These are phyloP conservation scores for Starmerella bombicola DNA, from an alignment of 805 yeast genomes.

Conservation along the genomic window DNA sequence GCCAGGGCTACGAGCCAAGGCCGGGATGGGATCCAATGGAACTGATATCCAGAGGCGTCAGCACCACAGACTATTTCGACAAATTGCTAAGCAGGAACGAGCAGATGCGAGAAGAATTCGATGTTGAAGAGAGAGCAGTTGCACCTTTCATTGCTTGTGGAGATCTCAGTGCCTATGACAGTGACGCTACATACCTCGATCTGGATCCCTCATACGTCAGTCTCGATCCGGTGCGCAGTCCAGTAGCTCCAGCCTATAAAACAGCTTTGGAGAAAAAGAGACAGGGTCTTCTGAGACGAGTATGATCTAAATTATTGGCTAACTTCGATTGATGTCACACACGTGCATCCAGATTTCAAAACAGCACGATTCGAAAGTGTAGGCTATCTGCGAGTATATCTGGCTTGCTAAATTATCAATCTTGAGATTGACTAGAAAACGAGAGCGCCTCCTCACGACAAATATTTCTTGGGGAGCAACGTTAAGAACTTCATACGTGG, in stretches of 20 bases:
- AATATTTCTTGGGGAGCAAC: no score
- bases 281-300: constrained; percentile 37
- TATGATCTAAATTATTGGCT: no score
- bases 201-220: constrained; percentile 35
- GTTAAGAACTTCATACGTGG: no score
- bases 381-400: no score
- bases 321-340: no score
- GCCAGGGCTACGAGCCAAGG: constrained; percentile 76
- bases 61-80: constrained; percentile 76
- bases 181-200: constrained; percentile 79
- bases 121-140: constrained; percentile 50
- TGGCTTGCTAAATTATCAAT: no score
- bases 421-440: no score
- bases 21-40: constrained; percentile 62
- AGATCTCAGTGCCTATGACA: constrained; percentile 72
- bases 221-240: constrained; percentile 85
- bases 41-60: constrained; percentile 25
- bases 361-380: no score
- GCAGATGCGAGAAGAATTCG: constrained; percentile 21
- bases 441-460: no score
- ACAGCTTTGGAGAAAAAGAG: constrained; percentile 79
- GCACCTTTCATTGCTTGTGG: constrained; percentile 97
- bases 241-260: constrained; percentile 95
- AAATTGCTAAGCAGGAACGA: constrained; percentile 36
- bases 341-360: no score